Base-by-base conservation (phyloP, 106 monocot species). In the Dioscorea alata region DNA sequence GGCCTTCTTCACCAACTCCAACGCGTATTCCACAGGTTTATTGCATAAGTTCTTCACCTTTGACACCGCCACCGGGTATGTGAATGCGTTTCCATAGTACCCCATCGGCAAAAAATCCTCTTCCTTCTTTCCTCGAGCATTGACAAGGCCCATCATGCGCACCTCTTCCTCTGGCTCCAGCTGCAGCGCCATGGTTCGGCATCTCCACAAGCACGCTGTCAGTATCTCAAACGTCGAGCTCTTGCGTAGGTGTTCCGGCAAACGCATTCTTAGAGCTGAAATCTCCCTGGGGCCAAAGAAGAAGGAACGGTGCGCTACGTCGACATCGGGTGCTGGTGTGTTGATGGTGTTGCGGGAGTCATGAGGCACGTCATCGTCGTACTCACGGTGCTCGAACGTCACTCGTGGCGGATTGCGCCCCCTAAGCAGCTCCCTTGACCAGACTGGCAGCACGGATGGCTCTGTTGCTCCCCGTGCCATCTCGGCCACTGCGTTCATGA, bases 31-130 rank as follows among this genome's bases (percentile, higher is more conserved):
- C 10, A 83, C 28, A 2, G 87, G 76, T 21, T 63, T 67, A n/a
- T 10, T 12, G 70, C 64, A 67, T 21, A 87, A 65, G 62, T 77
- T 71, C 16, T 33, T 77, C 9, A 76, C 76, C 0, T 69, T 77
- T 28, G 87, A 52, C 23, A 65, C 23, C 20, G 80, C 83, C 33
- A 76, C 80, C 13, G 83, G 70, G 61, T 74, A 80, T 0, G 71
- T 64, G 19, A 87, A 71, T 10, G 87, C 73, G 50, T 87, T 87
- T 48, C 87, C 87, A 66, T 87, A 83, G 77, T 67, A 87, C 4
- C 87, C 87, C 2, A 12, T 20, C 4, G 87, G 87, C 15, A 83
- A 76, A 4, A 48, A 57, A 2, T 69, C 25, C 23, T 18, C 25
- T n/a, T 18, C 23, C 34, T 17, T 8, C 71, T 68, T 70, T 8